phyloP scores from a whole-genome alignment of 2,329 filamentous ascomycete genomes.

The Bipolaris sorokiniana region DNA sequence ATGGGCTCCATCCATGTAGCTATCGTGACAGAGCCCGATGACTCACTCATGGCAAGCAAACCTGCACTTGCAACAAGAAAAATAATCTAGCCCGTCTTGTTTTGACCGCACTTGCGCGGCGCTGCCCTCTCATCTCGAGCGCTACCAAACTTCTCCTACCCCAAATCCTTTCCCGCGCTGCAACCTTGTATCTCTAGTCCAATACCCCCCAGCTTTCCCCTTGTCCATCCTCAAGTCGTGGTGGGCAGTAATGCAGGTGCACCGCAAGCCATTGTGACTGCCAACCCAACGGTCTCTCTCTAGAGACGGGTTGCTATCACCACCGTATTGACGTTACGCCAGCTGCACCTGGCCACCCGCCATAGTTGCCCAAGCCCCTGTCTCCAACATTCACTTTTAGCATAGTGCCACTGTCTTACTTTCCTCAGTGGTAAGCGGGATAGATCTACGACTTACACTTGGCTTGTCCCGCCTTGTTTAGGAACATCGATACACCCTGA shows the following conservation, averaged over 20 bases:
- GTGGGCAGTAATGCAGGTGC: conserved; percentile 13
- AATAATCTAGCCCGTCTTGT: conserved; percentile 8
- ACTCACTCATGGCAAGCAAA: conserved; percentile 38
- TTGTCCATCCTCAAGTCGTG: conserved; percentile 17
- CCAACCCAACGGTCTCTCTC: conserved; percentile 16
- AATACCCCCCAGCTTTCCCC: conserved; percentile 22
- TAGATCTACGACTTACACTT: conserved; percentile 8
- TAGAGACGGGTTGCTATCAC: conserved; percentile 6
- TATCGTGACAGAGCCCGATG: conserved; percentile 36
- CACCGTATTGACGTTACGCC: conserved; percentile 17
- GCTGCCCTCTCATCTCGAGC: conserved; percentile 11
- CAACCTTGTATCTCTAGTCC: conserved; percentile 26
- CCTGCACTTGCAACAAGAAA: conserved; percentile 3
- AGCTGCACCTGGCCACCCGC: conserved; percentile 21
- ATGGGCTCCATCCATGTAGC: conserved; percentile 14
- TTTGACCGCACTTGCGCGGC: conserved; percentile 5
- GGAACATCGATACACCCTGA: neutral
- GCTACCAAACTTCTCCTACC: conserved; percentile 6
- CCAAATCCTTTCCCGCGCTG: conserved; percentile 13
- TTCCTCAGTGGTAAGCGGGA: neutral
- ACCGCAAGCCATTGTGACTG: conserved; percentile 29
- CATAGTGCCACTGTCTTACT: conserved; percentile 4
- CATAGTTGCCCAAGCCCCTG: conserved; percentile 33
- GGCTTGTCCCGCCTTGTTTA: neutral
- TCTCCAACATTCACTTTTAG: conserved; percentile 10